Percentiles rank a stretch among this genome's conserved stretches.
Evolutionary conservation across 495 filamentous ascomycete genomes (phyloP).

Genomic region (Penicillium subrubescens): DNA sequence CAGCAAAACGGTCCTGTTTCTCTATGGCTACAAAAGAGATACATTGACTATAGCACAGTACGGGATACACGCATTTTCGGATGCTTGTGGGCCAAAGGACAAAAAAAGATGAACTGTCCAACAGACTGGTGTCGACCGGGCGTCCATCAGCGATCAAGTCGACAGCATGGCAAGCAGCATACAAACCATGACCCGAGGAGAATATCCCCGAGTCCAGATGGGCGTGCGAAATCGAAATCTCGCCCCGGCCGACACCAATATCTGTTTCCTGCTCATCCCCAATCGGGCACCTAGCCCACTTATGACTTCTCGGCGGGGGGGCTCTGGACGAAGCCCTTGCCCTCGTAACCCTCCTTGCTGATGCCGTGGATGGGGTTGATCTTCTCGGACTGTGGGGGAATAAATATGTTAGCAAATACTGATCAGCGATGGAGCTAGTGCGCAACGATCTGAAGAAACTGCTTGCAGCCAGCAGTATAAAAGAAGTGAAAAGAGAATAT

Average conservation of each 20-base stretch:
- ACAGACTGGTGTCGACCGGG: slow-evolving; percentile 12
- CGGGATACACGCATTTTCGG: slow-evolving; percentile 50
- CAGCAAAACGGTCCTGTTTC: slow-evolving; percentile 23
- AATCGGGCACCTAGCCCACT: slow-evolving; percentile 23
- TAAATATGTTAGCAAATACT: slow-evolving; percentile 20
- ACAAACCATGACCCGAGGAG: slow-evolving; percentile 13
- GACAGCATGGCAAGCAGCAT: slow-evolving; percentile 21
- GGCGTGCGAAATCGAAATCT: slow-evolving; percentile 7
- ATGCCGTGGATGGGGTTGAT: slow-evolving; percentile 87
- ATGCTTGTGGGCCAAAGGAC: slow-evolving; percentile 40
- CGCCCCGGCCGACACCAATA: slow-evolving; percentile 15
- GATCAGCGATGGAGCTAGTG: neutral
- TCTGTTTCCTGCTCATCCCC: slow-evolving; percentile 31
- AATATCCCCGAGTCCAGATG: neutral
- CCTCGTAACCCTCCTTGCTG: slow-evolving; percentile 75
- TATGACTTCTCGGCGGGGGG: slow-evolving; percentile 49
- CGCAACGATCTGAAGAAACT: neutral
- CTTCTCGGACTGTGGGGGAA: slow-evolving; percentile 66
- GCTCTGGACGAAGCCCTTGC: slow-evolving; percentile 83
- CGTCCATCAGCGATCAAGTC: slow-evolving; percentile 13
- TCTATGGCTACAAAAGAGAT: slow-evolving; percentile 54
- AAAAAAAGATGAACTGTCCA: slow-evolving; percentile 35
- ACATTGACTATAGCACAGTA: slow-evolving; percentile 57
- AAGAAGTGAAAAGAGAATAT: slow-evolving; percentile 24
- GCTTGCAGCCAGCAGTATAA: neutral